Evolutionary conservation across 768 basidiomycete genomes (phyloP), one percentile per base, ranked within the genome.

Genomic region (Kwoniella botswanensis): DNA sequence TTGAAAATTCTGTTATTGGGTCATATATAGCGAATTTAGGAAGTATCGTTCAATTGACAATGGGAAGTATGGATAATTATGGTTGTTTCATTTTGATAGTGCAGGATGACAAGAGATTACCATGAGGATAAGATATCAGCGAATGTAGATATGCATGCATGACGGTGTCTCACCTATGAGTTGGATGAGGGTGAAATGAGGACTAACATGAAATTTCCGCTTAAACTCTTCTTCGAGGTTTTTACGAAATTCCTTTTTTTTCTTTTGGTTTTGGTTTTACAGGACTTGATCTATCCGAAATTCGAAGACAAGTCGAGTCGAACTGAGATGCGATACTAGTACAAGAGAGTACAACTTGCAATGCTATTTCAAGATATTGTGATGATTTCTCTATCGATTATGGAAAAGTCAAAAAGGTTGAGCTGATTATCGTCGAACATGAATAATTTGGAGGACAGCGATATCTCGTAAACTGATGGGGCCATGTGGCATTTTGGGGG

Each of bases 281-380:
- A 17, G 12, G 22, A 54, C 54, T 54, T 29, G 43, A 35, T 63
- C n/a, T 24, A n/a, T n/a, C n/a, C 54, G 21, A 15, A 22, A n/a
- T 26, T 42, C n/a, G 12, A 29, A 43, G 18, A 35, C 35, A 21
- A 43, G 59, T 59, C n/a, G 17, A 29, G 29, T 22, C n/a, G 29
- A n/a, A 26, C 26, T 26, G 53, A 18, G 65, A 44, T 44, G 21
- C n/a, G n/a, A 60, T 68, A 63, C 50, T 68, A 56, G 67, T 68
- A 68, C 67, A 68, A 43, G 60, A 46, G 41, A 68, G 59, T 68
- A 68, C 67, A 68, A 68, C 67, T 61, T 61, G 29, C 21, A 18
- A 21, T 56, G 55, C 57, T 29, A 18, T 41, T 4, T 12, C 42
- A 52, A 59, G 56, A 53, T 35, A 35, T 35, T 35, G 35, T 35